phyloP scores from a whole-genome alignment of 305 asterid species.

The Ajuga reptans region DNA sequence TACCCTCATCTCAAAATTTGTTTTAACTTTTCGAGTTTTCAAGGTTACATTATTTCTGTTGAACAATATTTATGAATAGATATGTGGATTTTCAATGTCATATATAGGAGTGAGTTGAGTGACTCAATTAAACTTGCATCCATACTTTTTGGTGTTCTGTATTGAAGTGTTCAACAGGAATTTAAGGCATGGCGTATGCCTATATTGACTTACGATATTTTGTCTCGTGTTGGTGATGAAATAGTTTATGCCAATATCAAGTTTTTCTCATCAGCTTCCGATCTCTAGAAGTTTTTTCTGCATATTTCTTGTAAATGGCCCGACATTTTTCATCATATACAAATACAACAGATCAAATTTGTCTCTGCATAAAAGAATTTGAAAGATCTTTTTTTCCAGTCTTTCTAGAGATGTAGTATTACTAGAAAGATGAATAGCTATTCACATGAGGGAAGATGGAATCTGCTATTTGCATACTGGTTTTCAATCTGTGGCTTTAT shows the following conservation, averaged over 20 bases:
- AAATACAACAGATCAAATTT: neutral
- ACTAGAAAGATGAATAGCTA: neutral
- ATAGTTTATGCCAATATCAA: too few relatives aligned
- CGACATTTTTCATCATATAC: neutral
- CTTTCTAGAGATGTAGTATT: neutral
- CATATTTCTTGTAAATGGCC: neutral
- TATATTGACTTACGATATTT: neutral
- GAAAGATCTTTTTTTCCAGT: too few relatives aligned
- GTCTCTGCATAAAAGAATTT: neutral
- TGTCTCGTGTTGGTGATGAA: neutral
- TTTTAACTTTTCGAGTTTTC: neutral
- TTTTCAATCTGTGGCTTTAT: neutral
- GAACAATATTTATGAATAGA: neutral
- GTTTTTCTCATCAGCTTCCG: neutral
- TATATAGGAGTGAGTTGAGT: neutral
- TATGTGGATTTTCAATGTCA: too few relatives aligned
- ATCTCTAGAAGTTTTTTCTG: neutral
- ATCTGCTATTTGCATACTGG: neutral
- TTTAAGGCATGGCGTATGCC: too few relatives aligned
- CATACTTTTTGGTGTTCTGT: neutral
- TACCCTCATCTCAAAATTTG: neutral
- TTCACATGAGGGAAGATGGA: neutral
- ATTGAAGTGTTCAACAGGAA: neutral
- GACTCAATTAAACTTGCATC: neutral
- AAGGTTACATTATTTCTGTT: neutral